Evolutionary conservation across 148 eudicot genomes (phyloP).

Genomic region (Rheum nobile): DNA sequence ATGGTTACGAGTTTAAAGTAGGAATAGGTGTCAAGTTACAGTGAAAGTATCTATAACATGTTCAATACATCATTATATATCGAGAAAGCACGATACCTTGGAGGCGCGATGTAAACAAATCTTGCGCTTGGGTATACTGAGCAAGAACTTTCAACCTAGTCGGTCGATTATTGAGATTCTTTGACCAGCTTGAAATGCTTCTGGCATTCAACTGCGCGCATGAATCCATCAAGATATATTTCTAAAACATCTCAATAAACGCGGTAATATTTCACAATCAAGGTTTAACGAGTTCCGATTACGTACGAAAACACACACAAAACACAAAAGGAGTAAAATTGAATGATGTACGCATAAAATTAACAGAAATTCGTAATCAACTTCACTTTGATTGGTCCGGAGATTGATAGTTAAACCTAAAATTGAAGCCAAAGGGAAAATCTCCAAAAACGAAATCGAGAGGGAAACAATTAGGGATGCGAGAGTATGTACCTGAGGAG

Average conservation of each 20-base stretch:
- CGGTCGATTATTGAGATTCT: constrained; percentile 27
- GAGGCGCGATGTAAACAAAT: constrained; percentile 61
- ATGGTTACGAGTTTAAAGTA: too few relatives aligned
- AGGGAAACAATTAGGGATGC: not conserved
- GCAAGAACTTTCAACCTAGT: constrained; percentile 32
- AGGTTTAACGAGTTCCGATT: not conserved
- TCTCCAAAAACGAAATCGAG: not conserved
- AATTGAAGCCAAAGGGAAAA: not conserved
- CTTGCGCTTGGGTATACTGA: constrained; percentile 62
- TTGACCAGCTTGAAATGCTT: constrained; percentile 17
- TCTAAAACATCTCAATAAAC: not conserved
- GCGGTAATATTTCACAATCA: not conserved
- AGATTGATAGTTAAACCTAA: not conserved
- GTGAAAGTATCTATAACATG: too few relatives aligned
- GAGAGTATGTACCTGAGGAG: constrained; percentile 36
- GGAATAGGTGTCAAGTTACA: too few relatives aligned
- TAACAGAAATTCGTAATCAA: not conserved
- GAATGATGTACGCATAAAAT: not conserved
- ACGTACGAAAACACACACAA: not conserved
- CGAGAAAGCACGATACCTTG: constrained; percentile 39
- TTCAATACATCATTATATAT: not conserved
- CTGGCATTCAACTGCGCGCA: constrained; percentile 34
- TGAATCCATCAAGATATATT: not conserved
- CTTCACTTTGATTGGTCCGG: not conserved
- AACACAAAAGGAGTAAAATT: not conserved